Percentiles rank a stretch among this genome's conserved stretches.
These are phyloP conservation scores for Lantana camara DNA, from an alignment of 257 asterid genomes.

Conservation along the genomic window DNA sequence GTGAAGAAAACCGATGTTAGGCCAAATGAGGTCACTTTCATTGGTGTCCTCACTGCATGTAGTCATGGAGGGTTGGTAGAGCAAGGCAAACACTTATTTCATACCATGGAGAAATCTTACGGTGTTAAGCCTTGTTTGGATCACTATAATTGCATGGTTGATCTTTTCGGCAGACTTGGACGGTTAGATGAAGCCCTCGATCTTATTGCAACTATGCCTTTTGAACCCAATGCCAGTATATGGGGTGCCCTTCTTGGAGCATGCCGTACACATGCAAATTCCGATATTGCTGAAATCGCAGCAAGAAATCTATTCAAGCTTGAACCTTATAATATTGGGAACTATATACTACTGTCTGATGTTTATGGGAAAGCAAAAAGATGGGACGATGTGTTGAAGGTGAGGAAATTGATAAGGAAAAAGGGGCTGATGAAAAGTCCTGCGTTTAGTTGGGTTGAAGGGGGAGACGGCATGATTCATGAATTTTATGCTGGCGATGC, in stretches of 20 bases:
- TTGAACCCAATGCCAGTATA: constrained; percentile 61
- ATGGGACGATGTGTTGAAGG: constrained; percentile 68
- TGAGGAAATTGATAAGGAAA: constrained; percentile 51
- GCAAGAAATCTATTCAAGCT: constrained; percentile 62
- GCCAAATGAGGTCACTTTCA: constrained; percentile 76
- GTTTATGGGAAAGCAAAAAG: constrained; percentile 68
- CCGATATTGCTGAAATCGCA: constrained; percentile 77
- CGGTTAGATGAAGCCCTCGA: constrained; percentile 55
- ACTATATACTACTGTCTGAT: constrained; percentile 68
- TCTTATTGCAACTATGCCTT: constrained; percentile 59
- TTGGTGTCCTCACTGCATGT: constrained; percentile 79
- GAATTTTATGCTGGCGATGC: constrained; percentile 70
- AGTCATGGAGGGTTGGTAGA: constrained; percentile 78
- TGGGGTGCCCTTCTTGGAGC: constrained; percentile 95
- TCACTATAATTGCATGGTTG: constrained; percentile 79
- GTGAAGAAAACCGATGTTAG: constrained; percentile 46
- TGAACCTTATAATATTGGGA: constrained; percentile 69
- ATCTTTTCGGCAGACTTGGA: constrained; percentile 71
- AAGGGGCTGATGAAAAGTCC: constrained; percentile 64
- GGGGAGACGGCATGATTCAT: constrained; percentile 61
- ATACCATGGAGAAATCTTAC: constrained; percentile 53
- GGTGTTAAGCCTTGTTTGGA: constrained; percentile 49
- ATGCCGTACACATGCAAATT: constrained; percentile 54
- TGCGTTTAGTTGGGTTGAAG: constrained; percentile 78
- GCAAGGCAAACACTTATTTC: constrained; percentile 52